phyloP scores from a whole-genome alignment of 2,329 filamentous ascomycete genomes.

The Thelonectria olida region DNA sequence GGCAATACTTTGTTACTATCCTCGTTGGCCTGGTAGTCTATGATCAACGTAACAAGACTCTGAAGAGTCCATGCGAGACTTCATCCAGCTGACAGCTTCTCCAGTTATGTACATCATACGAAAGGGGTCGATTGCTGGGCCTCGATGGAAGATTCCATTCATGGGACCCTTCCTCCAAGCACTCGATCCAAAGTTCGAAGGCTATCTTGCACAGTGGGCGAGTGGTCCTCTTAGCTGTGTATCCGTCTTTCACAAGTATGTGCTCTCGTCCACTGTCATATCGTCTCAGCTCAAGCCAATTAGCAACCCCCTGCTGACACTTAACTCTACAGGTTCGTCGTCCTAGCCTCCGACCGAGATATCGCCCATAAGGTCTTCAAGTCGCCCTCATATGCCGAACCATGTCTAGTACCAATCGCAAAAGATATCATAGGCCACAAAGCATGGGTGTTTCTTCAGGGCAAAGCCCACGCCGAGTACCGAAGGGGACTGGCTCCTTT shows the following conservation, averaged over 20 bases:
- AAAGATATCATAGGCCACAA: conserved; percentile 76
- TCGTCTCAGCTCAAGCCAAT: neutral
- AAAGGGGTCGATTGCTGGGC: conserved; percentile 71
- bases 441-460: conserved; percentile 84
- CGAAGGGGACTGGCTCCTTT: conserved; percentile 78
- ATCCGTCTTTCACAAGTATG: conserved; percentile 84
- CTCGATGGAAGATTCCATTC: conserved; percentile 70
- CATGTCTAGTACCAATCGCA: conserved; percentile 80
- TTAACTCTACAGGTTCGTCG: conserved; percentile 69
- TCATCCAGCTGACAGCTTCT: neutral
- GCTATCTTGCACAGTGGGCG: conserved; percentile 80
- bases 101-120: conserved; percentile 68
- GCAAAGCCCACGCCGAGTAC: conserved; percentile 79
- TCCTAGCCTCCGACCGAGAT: conserved; percentile 80
- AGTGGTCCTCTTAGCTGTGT: conserved; percentile 84
- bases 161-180: conserved; percentile 82
- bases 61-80: neutral
- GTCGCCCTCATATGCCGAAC: conserved; percentile 77
- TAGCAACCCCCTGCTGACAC: neutral
- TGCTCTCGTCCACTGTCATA: conserved; percentile 3
- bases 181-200: conserved; percentile 76
- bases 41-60: neutral
- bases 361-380: conserved; percentile 86
- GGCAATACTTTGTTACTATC: neutral
- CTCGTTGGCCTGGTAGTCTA: neutral